These are phyloP conservation scores for Lentithecium fluviatile DNA, from an alignment of 495 filamentous ascomycete genomes.

Conservation along the genomic window DNA sequence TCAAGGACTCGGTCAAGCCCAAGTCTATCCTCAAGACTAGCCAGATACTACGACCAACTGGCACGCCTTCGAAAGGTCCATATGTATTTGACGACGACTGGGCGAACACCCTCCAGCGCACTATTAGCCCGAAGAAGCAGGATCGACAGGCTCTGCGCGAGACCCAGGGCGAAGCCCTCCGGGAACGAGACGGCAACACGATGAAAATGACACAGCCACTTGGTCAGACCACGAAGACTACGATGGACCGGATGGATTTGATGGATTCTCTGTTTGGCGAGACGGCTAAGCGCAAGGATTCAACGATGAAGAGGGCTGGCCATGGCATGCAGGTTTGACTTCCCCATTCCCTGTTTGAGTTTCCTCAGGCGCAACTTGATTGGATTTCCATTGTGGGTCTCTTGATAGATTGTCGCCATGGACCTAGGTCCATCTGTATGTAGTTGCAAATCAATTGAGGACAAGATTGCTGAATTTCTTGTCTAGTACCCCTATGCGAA, in stretches of 20 bases:
- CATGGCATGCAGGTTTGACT: conserved; percentile 74
- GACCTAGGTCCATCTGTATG: conserved; percentile 49
- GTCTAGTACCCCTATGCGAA: conserved; percentile 86
- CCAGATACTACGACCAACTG: conserved; percentile 15
- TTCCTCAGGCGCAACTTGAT: conserved; percentile 40
- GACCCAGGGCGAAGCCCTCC: conserved; percentile 57
- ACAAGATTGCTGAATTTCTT: conserved; percentile 48
- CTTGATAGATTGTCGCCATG: conserved; percentile 34
- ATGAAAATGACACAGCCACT: conserved; percentile 21
- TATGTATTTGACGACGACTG: conserved; percentile 65
- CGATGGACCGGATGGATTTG: conserved; percentile 86
- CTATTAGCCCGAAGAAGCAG: conserved; percentile 85
- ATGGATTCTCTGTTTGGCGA: conserved; percentile 86
- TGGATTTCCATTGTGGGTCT: conserved; percentile 39
- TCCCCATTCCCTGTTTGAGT: conserved; percentile 40
- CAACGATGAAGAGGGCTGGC: conserved; percentile 51
- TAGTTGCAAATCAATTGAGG: conserved; percentile 48
- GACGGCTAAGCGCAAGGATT: conserved; percentile 43
- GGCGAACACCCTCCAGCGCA: conserved; percentile 87
- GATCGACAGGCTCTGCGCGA: conserved; percentile 67
- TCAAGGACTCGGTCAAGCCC: conserved; percentile 46
- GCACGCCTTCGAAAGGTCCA: conserved; percentile 43
- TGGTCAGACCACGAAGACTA: conserved; percentile 63
- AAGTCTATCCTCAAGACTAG: conserved; percentile 51
- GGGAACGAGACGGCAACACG: conserved; percentile 43